These are phyloP conservation scores for Neophaeococcomyces mojaviensis DNA, from an alignment of 2,329 filamentous ascomycete species.

Conservation along the genomic window DNA sequence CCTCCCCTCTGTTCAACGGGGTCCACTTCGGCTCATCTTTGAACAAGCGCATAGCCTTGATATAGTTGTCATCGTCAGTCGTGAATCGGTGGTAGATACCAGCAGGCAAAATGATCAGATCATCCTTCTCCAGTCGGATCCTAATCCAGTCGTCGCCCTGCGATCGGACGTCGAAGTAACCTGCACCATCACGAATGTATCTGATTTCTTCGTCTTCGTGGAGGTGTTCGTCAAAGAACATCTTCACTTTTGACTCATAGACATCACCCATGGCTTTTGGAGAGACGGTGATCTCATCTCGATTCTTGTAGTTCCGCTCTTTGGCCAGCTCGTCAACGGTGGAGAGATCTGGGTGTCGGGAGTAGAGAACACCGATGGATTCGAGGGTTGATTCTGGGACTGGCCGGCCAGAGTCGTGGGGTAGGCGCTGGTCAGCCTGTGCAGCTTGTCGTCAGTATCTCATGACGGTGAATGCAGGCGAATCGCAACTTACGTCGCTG, in stretches of 20 bases:
- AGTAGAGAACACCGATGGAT: slow-evolving; percentile 74
- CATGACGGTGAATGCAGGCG: slow-evolving; percentile 1
- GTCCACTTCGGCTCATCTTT: slow-evolving; percentile 99
- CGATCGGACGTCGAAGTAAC: slow-evolving; percentile 87
- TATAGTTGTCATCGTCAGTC: slow-evolving; percentile 84
- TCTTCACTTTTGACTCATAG: slow-evolving; percentile 91
- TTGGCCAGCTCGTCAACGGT: slow-evolving; percentile 67
- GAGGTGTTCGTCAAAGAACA: slow-evolving; percentile 89
- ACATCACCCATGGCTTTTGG: slow-evolving; percentile 74
- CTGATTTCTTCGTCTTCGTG: slow-evolving; percentile 98
- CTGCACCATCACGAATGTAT: slow-evolving; percentile 80
- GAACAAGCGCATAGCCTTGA: slow-evolving; percentile 92
- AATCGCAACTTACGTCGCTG: slow-evolving; percentile 42
- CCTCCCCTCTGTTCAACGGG: slow-evolving; percentile 69
- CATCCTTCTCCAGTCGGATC: slow-evolving; percentile 73
- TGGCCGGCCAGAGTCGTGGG: slow-evolving; percentile 74
- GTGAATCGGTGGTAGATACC: slow-evolving; percentile 98
- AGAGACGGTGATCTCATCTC: slow-evolving; percentile 85
- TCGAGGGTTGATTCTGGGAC: slow-evolving; percentile 60
- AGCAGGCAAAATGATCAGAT: slow-evolving; percentile 86
- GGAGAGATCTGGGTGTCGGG: slow-evolving; percentile 55
- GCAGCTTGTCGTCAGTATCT: slow-evolving; percentile 3
- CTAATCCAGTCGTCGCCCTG: slow-evolving; percentile 82
- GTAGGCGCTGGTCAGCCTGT: slow-evolving; percentile 85
- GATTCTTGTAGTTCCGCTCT: slow-evolving; percentile 81